Evolutionary conservation across 805 yeast species (phyloP).

Genomic region (Teunomyces stri): DNA sequence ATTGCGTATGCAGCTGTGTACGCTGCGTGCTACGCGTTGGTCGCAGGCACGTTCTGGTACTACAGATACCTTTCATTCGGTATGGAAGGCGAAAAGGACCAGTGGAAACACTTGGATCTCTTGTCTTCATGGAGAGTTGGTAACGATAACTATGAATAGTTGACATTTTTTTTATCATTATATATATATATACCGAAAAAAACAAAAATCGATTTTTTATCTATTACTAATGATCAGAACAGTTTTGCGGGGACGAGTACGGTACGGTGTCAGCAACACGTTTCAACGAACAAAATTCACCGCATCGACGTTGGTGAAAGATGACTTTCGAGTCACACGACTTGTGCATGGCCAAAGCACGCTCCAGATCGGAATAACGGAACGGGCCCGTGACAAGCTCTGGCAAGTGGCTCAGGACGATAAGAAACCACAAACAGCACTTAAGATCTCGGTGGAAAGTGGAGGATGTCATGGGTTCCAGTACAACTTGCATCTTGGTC

Average conservation of each 20-base stretch:
- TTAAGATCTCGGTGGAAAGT: conserved; percentile 78
- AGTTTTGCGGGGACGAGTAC: neutral
- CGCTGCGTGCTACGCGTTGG: conserved; percentile 28
- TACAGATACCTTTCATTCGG: conserved; percentile 42
- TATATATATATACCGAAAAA: neutral
- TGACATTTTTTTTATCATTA: neutral
- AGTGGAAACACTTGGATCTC: conserved; percentile 39
- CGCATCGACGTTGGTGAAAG: conserved; percentile 8
- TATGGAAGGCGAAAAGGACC: conserved; percentile 42
- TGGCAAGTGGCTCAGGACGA: conserved; percentile 52
- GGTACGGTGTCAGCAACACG: neutral
- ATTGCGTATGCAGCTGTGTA: conserved; percentile 16
- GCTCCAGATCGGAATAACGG: conserved; percentile 45
- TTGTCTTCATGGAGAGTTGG: conserved; percentile 42
- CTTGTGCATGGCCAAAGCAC: conserved; percentile 35
- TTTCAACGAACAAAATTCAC: neutral
- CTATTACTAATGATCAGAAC: neutral
- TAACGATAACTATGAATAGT: conserved; percentile 29
- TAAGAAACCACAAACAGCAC: conserved; percentile 55
- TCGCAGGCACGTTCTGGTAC: conserved; percentile 41
- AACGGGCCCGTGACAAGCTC: conserved; percentile 51
- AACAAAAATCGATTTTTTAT: neutral
- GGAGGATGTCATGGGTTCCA: conserved; percentile 99
- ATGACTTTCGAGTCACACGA: conserved; percentile 33
- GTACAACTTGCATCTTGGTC: conserved; percentile 67